phyloP scores from a whole-genome alignment of 2,329 filamentous ascomycete species.

The Fusarium pseudoanthophilum region DNA sequence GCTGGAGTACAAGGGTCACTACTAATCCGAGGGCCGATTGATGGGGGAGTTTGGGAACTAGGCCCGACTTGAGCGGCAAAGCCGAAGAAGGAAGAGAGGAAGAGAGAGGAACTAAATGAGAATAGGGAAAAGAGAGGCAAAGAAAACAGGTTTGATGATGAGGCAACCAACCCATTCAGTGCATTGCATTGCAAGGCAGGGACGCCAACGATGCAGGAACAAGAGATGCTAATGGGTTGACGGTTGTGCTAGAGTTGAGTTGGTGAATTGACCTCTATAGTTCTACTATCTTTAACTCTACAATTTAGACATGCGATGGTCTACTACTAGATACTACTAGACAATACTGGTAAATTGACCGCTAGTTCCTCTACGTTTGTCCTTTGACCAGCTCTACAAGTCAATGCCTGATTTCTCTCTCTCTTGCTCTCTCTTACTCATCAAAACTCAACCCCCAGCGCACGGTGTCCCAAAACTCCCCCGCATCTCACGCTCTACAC shows the following conservation, averaged over 20 bases:
- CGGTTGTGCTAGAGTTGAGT: neutral
- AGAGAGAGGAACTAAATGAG: neutral
- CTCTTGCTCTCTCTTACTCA: neutral
- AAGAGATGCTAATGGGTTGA: neutral
- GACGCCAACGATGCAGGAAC: slow-evolving; percentile 33
- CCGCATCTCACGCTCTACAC: slow-evolving; percentile 27
- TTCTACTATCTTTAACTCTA: neutral
- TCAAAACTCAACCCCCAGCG: neutral
- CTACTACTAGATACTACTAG: neutral
- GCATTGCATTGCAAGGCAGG: neutral
- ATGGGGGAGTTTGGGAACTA: slow-evolving; percentile 9
- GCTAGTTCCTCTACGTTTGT: neutral
- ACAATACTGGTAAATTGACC: slow-evolving; percentile 1
- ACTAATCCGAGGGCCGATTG: slow-evolving; percentile 17
- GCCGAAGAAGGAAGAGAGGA: slow-evolving; percentile 5
- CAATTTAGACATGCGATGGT: neutral
- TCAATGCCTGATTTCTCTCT: neutral
- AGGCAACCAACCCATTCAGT: slow-evolving; percentile 22
- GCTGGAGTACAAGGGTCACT: slow-evolving; percentile 7
- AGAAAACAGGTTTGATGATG: slow-evolving; percentile 10
- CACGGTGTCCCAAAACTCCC: slow-evolving; percentile 35
- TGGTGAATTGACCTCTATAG: neutral
- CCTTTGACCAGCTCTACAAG: neutral
- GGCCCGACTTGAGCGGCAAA: slow-evolving; percentile 17
- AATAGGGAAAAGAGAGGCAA: neutral